Percentiles rank a stretch among this genome's conserved stretches.
These are phyloP conservation scores for Ophiostoma novo-ulmi DNA, from an alignment of 2,329 filamentous ascomycete species.

Conservation along the genomic window DNA sequence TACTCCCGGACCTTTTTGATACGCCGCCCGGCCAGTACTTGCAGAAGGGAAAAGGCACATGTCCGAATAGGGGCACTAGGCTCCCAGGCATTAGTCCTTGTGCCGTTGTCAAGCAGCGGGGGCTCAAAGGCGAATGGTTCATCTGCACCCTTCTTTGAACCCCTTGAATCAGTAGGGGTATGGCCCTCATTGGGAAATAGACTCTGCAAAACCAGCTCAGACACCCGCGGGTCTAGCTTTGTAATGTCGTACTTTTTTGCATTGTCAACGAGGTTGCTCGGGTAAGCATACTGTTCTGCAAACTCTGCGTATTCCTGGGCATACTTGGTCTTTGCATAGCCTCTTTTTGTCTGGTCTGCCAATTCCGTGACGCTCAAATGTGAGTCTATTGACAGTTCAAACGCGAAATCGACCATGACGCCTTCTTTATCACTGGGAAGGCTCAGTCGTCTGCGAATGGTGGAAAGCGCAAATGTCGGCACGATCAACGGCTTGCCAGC, in stretches of 20 bases:
- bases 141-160: background rate
- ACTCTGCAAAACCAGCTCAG: slow-evolving; percentile 31
- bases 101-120: slow-evolving; percentile 38
- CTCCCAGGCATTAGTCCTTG: slow-evolving; percentile 39
- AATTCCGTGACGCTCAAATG: slow-evolving; percentile 29
- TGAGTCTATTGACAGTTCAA: slow-evolving; percentile 33
- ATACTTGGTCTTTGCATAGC: slow-evolving; percentile 20
- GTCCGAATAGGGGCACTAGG: slow-evolving; percentile 36
- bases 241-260: slow-evolving; percentile 9
- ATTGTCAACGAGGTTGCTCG: background rate
- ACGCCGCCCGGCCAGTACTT: slow-evolving; percentile 24
- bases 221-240: slow-evolving; percentile 32
- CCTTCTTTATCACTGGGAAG: background rate
- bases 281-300: slow-evolving; percentile 28
- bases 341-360: slow-evolving; percentile 28
- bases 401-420: slow-evolving; percentile 29
- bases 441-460: background rate
- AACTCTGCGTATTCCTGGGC: slow-evolving; percentile 31
- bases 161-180: background rate
- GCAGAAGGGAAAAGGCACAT: slow-evolving; percentile 37
- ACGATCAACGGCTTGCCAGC: slow-evolving; percentile 25
- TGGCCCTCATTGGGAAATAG: slow-evolving; percentile 12
- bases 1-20: slow-evolving; percentile 37
- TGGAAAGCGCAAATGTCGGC: slow-evolving; percentile 27
- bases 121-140: slow-evolving; percentile 40